Conservation (phyloP, 1,139 yeast genomes). For the Meyerozyma elateridarum region DNA sequence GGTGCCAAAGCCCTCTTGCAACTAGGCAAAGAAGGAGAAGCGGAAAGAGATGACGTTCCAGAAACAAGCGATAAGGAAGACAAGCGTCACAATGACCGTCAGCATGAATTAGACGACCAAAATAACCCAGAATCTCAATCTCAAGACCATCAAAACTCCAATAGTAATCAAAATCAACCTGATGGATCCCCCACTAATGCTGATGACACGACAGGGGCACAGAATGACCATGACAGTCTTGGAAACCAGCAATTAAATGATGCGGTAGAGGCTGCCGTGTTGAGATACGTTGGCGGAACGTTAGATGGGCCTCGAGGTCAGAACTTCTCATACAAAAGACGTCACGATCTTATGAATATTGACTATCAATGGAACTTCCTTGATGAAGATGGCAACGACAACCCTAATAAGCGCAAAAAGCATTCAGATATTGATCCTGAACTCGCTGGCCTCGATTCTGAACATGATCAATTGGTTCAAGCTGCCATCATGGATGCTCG, state of each 20-base stretch:
- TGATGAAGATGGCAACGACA: slow-evolving; percentile 20
- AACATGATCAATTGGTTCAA: slow-evolving; percentile 59
- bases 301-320: slow-evolving; percentile 25
- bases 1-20: slow-evolving; percentile 45
- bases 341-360: slow-evolving; percentile 27
- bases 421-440: slow-evolving; percentile 55
- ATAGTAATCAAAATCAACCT: slow-evolving; percentile 1
- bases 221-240: slow-evolving; percentile 18
- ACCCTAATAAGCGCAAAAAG: slow-evolving; percentile 4
- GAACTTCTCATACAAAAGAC: slow-evolving; percentile 15
- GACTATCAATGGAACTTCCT: slow-evolving; percentile 27
- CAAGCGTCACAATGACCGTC: slow-evolving; percentile 7
- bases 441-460: slow-evolving; percentile 36
- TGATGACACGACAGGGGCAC: slow-evolving; percentile 4
- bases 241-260: slow-evolving; percentile 40
- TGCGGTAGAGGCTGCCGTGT: slow-evolving; percentile 70
- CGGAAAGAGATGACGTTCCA: slow-evolving; percentile 15
- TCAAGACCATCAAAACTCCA: slow-evolving; percentile 5
- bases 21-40: slow-evolving; percentile 31
- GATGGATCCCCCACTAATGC: background rate
- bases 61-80: slow-evolving; percentile 7
- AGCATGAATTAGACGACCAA: slow-evolving; percentile 9
- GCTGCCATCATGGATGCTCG: slow-evolving; percentile 67
- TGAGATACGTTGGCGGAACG: slow-evolving; percentile 64
- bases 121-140: slow-evolving; percentile 4